phyloP scores from a whole-genome alignment of 2,329 filamentous ascomycete genomes.

The Blastomyces emzantsi region DNA sequence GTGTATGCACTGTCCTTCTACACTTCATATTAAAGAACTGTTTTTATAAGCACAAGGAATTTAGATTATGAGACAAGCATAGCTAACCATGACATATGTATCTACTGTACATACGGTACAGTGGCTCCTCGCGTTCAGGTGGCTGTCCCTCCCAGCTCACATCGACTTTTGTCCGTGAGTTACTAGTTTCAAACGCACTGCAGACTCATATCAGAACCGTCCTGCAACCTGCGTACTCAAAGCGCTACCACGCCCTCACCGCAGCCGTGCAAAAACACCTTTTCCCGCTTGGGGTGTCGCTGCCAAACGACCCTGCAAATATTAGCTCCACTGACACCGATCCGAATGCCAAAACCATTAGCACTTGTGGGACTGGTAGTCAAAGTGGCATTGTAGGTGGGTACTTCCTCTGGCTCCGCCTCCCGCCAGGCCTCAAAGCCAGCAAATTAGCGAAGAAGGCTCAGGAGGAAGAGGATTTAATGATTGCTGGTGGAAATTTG shows the following conservation, averaged over 20 bases:
- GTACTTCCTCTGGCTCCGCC: constrained; percentile 73
- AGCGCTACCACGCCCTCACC: constrained; percentile 48
- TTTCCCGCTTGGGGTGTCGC: constrained; percentile 50
- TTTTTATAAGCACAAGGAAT: neutral
- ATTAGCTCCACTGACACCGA: constrained; percentile 11
- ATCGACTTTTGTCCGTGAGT: constrained; percentile 47
- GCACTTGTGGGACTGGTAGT: neutral
- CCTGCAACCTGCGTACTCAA: constrained; percentile 49
- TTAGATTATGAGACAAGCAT: neutral
- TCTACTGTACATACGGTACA: constrained; percentile 22
- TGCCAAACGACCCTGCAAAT: constrained; percentile 11
- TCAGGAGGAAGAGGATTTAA: constrained; percentile 54
- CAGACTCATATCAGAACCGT: constrained; percentile 45
- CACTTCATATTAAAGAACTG: neutral
- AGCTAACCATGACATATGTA: constrained; percentile 14
- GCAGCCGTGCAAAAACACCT: constrained; percentile 52
- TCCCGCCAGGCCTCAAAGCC: constrained; percentile 49
- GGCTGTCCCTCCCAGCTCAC: constrained; percentile 52
- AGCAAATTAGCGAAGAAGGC: constrained; percentile 50
- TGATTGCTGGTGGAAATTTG: constrained; percentile 58
- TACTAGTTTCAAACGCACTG: constrained; percentile 45
- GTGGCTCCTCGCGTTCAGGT: constrained; percentile 50
- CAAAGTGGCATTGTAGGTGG: constrained; percentile 56
- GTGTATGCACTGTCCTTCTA: constrained; percentile 38
- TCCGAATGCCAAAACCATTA: neutral